These are phyloP conservation scores for Malus hybrid DNA, from an alignment of 331 rosid genomes.

Conservation along the genomic window DNA sequence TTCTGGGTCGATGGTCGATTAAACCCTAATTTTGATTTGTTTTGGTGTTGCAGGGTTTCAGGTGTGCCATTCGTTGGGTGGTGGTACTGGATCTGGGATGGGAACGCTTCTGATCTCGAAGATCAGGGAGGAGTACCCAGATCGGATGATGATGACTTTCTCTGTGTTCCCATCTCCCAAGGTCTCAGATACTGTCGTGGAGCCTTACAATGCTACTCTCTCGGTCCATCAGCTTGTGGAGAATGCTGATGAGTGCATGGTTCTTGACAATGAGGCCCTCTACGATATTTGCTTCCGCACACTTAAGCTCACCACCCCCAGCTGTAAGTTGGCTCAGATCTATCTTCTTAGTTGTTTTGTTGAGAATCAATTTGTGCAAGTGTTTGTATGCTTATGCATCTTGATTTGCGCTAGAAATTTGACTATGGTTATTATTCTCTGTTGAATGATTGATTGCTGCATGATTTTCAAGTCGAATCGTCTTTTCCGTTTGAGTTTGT, in stretches of 20 bases:
- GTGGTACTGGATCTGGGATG: slow-evolving; percentile 88
- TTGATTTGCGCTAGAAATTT: background rate
- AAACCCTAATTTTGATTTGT: background rate
- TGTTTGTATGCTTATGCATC: background rate
- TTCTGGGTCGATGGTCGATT: background rate
- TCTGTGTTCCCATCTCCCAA: slow-evolving; percentile 72
- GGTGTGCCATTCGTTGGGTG: slow-evolving; percentile 77
- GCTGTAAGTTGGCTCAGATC: slow-evolving; percentile 39
- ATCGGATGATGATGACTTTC: slow-evolving; percentile 81
- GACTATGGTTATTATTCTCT: background rate
- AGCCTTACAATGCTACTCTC: slow-evolving; percentile 74
- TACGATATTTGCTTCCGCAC: slow-evolving; percentile 81
- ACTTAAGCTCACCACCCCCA: slow-evolving; percentile 72
- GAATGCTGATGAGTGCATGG: slow-evolving; percentile 66
- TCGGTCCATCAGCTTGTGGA: slow-evolving; percentile 80
- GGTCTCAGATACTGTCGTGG: slow-evolving; percentile 78
- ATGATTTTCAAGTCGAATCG: background rate
- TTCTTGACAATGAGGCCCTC: slow-evolving; percentile 50
- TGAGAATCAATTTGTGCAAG: background rate
- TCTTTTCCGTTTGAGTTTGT: background rate
- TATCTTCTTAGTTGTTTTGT: background rate
- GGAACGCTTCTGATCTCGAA: slow-evolving; percentile 71
- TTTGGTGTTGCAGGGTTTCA: slow-evolving; percentile 48
- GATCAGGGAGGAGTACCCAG: slow-evolving; percentile 78
- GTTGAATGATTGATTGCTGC: background rate